Conservation (phyloP, 2,329 filamentous ascomycete species). For the Talaromyces sp. region DNA sequence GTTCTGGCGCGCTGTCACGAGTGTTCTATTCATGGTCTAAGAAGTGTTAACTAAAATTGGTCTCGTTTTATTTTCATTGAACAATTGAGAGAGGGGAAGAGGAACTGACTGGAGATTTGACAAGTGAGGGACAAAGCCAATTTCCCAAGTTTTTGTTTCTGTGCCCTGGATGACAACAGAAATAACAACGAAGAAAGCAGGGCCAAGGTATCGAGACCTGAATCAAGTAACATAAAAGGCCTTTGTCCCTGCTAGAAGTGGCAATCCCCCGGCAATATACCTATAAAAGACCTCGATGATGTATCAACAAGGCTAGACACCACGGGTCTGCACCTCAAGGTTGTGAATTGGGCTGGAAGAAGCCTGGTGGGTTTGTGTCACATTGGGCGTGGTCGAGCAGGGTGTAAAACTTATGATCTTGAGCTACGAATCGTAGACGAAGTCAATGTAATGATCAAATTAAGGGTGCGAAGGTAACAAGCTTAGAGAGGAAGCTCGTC, state of each 20-base stretch:
- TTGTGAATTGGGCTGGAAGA: neutral
- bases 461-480: too few relatives aligned
- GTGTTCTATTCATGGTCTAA: neutral
- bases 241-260: neutral
- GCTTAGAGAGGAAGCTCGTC: neutral
- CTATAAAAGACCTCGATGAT: too few relatives aligned
- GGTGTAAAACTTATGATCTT: neutral
- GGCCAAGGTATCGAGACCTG: neutral
- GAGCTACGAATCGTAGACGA: neutral
- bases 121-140: neutral
- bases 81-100: neutral
- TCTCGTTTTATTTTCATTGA: neutral
- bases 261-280: neutral
- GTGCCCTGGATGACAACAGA: neutral
- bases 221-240: neutral
- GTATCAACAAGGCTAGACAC: neutral
- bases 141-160: neutral
- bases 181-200: neutral
- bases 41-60: neutral
- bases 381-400: neutral
- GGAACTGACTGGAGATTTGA: neutral
- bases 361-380: neutral
- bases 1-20: neutral
- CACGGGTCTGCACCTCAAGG: too few relatives aligned
- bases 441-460: neutral